Evolutionary conservation across 805 yeast genomes (phyloP).

Genomic region (Candida tibetensis): DNA sequence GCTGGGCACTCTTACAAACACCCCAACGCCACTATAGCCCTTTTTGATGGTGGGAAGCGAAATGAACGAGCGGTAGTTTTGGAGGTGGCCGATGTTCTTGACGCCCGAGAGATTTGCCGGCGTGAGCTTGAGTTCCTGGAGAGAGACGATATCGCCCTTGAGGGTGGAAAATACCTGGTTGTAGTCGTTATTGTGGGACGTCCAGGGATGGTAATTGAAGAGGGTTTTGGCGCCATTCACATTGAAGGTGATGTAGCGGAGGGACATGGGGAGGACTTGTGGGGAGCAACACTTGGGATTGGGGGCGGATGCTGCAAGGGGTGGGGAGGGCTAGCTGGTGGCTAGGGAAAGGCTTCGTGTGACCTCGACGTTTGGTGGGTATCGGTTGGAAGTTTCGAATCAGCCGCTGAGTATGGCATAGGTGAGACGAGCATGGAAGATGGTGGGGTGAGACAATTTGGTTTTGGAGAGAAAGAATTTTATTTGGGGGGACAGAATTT

Average conservation of each 20-base stretch:
- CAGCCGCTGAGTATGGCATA: too few species aligned
- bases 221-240: slow-evolving; percentile 82
- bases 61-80: slow-evolving; percentile 62
- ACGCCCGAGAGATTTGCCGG: slow-evolving; percentile 19
- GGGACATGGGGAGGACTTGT: slow-evolving; percentile 9
- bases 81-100: slow-evolving; percentile 51
- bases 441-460: too few species aligned
- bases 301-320: slow-evolving; percentile 2
- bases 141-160: slow-evolving; percentile 72
- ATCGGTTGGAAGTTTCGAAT: too few species aligned
- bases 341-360: too few species aligned
- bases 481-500: too few species aligned
- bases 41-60: slow-evolving; percentile 64
- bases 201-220: slow-evolving; percentile 85
- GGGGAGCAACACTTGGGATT: too few species aligned
- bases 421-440: too few species aligned
- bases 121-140: slow-evolving; percentile 78
- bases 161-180: slow-evolving; percentile 49
- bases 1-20: slow-evolving; percentile 60
- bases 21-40: slow-evolving; percentile 92
- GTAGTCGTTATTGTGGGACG: slow-evolving; percentile 37
- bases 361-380: too few species aligned
- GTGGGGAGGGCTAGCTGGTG: background rate
- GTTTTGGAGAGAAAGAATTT: too few species aligned
- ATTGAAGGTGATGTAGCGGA: slow-evolving; percentile 70